Base-by-base conservation (phyloP, 2,329 filamentous ascomycete genomes). In the Fusarium dimerum region DNA sequence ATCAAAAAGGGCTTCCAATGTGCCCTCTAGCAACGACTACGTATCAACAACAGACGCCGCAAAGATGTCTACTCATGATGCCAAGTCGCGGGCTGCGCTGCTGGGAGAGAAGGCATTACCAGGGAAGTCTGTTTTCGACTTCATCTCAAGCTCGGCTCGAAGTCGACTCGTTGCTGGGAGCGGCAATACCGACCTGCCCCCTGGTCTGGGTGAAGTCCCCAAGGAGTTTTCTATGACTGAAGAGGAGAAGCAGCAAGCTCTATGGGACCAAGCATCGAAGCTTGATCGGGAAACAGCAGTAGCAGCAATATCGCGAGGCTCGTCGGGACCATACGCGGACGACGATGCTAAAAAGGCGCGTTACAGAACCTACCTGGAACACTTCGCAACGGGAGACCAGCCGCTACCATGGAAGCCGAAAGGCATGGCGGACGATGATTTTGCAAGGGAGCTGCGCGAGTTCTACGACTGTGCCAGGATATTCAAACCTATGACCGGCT, bases 111-210 rank as follows among this genome's bases (percentile, higher is more conserved):
- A 83, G 39, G 57, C 63, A 36, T 76, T 97, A 1, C 92, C 92
- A 0, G 90, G 91, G 1, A 97, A 97, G 74, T 97, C 94, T 0
- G 86, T 99, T 3, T 99, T 97, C 69, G 92, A 97, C 72, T 99
- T 89, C 71, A 81, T 99, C 59, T 89, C 89, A 0, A 79, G 90
- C 0, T 82, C 88, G 34, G 85, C 89, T 4, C 85, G 94, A 55
- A 87, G 93, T 47, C 84, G 87, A 26, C 81, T 99, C 42, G 91
- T 82, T 3, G 79, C 84, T 11, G 86, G 86, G 1, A 91, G 90
- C 3, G 92, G 92, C 1, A 91, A 86, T 51, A 73, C 73, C 3
- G 83, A 93, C 65, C 81, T 99, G 3, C 94, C 94, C 0, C 83
- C 85, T 8, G 94, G 88, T 0, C 76, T 86, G 2, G 86, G 89